phyloP scores from a whole-genome alignment of 345 rosid species.

The Psidium guajava region DNA sequence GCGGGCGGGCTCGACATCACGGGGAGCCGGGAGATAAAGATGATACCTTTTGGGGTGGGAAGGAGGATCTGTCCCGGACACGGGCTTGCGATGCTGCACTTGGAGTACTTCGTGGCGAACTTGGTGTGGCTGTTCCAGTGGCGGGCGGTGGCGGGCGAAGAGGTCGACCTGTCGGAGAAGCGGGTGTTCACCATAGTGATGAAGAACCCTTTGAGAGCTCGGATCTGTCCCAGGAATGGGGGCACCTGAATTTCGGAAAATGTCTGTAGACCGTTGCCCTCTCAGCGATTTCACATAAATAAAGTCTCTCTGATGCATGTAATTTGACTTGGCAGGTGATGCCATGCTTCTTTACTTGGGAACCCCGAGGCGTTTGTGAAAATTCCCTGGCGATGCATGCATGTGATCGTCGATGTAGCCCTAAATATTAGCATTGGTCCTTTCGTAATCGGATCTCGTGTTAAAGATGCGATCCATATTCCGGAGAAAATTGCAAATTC shows the following conservation, averaged over 20 bases:
- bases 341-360: not conserved
- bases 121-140: not conserved
- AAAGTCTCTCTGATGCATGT: not conserved
- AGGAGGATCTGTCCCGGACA: slow-evolving; percentile 1
- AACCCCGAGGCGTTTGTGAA: not conserved
- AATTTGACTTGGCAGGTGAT: too few relatives aligned
- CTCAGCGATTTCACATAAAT: too few relatives aligned
- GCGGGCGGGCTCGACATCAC: slow-evolving; percentile 1
- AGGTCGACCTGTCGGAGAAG: slow-evolving; percentile 4
- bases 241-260: not conserved
- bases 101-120: slow-evolving; percentile 8
- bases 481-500: too few relatives aligned
- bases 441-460: not conserved
- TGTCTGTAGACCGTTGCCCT: not conserved
- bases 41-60: slow-evolving; percentile 9
- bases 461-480: not conserved
- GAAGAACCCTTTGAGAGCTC: slow-evolving; percentile 7
- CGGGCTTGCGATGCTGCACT: not conserved
- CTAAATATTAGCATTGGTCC: not conserved
- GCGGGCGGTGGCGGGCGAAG: not conserved
- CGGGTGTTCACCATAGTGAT: not conserved
- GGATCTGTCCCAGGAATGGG: not conserved
- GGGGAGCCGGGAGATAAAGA: slow-evolving; percentile 8
- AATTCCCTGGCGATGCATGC: not conserved
- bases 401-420: not conserved